Base-by-base conservation (phyloP, 2,329 filamentous ascomycete species). In the Colletotrichum sp. region DNA sequence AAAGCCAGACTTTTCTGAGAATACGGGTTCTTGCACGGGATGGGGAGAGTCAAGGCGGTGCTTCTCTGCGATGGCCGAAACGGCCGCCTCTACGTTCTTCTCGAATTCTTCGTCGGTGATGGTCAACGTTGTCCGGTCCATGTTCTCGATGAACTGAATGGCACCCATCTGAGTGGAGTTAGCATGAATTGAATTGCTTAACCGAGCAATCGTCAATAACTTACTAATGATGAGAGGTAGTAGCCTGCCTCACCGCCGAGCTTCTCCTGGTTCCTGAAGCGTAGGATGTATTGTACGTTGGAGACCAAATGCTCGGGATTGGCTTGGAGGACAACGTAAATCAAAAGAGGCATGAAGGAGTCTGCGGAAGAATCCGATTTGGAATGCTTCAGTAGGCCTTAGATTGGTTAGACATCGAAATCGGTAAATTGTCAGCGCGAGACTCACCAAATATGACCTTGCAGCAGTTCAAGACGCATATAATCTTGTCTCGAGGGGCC, bases 191-290 rank as follows among this genome's bases (percentile, higher is more conserved):
- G 52, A 13, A 25, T 77, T 7, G 13, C 6, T 6, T 6, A 5
- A 13, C 5, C 4, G 15, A 13, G 1, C 8, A 30, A 30, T 9
- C 9, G 15, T 63, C 82, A 3, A 8, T 8, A 13, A 22, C 90
- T 81, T 87, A 96, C 94, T 79, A 99, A 87, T 9, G 97, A 99
- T 36, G 96, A 99, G 71, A 99, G 91, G 85, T 99, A 99, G 85
- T 99, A 99, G 15, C 97, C 97, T 16, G 97, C 96, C 87, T 99
- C 97, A n/a, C 97, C 97, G 29, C 95, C 95, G 2, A 99, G 92
- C 84, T 99, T 99, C 69, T 99, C 97, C 85, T 98, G 97, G 82
- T 99, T 98, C 68, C 97, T 93, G 87, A 99, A 99, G 62, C 98
- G 93, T 68, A 99, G 89, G 78, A 99, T 99, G 84, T 99, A 99